phyloP scores from a whole-genome alignment of 768 basidiomycete species.

The Auricularia auricula-judae region DNA sequence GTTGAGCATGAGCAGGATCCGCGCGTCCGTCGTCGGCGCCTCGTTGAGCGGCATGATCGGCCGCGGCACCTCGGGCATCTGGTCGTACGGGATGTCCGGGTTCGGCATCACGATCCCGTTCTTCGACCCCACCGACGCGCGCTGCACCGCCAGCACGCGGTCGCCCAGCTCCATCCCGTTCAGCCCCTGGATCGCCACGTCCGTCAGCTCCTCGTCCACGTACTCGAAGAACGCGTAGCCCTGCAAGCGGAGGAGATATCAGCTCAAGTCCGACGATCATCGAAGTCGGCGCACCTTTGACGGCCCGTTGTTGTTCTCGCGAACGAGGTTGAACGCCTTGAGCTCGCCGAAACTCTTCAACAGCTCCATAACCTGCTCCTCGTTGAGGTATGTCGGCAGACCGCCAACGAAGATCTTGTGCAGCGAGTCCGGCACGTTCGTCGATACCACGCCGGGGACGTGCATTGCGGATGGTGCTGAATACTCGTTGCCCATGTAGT shows the following conservation, averaged over 20 bases:
- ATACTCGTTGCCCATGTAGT: constrained; percentile 77
- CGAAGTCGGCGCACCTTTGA: constrained; percentile 55
- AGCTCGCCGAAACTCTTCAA: constrained; percentile 96
- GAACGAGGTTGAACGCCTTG: constrained; percentile 94
- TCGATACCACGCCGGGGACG: constrained; percentile 92
- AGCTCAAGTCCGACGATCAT: not conserved
- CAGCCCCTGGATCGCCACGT: constrained; percentile 89
- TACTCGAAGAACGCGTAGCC: constrained; percentile 99
- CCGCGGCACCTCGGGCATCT: constrained; percentile 73
- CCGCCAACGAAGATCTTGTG: constrained; percentile 99
- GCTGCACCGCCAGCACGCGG: constrained; percentile 88
- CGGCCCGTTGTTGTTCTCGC: constrained; percentile 79
- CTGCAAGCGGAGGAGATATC: constrained; percentile 26
- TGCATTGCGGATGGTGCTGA: constrained; percentile 50
- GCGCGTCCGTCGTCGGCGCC: constrained; percentile 40
- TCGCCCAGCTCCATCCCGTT: constrained; percentile 98
- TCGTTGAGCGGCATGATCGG: constrained; percentile 85
- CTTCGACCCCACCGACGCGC: constrained; percentile 90
- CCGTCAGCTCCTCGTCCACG: constrained; percentile 77
- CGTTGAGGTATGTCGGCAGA: constrained; percentile 88
- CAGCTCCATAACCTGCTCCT: constrained; percentile 97
- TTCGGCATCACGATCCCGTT: constrained; percentile 49
- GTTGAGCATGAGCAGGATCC: constrained; percentile 94
- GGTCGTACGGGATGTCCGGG: constrained; percentile 52
- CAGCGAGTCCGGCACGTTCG: constrained; percentile 92